phyloP scores from a whole-genome alignment of 768 basidiomycete genomes.

The Amanita rubescens region DNA sequence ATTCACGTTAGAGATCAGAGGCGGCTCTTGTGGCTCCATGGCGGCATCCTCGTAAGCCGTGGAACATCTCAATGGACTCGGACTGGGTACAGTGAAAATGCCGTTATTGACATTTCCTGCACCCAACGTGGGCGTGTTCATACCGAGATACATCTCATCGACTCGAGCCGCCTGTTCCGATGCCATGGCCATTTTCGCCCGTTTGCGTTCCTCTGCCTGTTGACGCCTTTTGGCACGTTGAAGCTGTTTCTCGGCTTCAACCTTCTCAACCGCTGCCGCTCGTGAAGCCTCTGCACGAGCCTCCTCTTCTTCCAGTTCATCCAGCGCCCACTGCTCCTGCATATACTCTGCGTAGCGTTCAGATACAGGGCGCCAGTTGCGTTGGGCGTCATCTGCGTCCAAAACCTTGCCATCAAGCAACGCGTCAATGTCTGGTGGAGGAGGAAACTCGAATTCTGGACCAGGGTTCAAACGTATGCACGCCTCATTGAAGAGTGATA shows the following conservation, averaged over 20 bases:
- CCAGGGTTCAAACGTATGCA: slow-evolving; percentile 83
- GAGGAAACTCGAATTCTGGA: slow-evolving; percentile 76
- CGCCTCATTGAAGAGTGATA: slow-evolving; percentile 89
- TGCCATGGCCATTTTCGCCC: slow-evolving; percentile 12
- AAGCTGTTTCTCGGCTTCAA: slow-evolving; percentile 42
- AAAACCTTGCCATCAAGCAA: slow-evolving; percentile 34
- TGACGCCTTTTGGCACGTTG: slow-evolving; percentile 42
- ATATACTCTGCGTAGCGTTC: slow-evolving; percentile 86
- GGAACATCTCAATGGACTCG: slow-evolving; percentile 37
- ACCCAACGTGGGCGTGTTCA: neutral
- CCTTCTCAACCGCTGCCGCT: slow-evolving; percentile 30
- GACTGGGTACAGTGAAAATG: slow-evolving; percentile 26
- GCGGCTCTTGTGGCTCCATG: neutral
- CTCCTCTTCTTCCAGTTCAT: slow-evolving; percentile 70
- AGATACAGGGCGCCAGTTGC: slow-evolving; percentile 70
- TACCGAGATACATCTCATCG: slow-evolving; percentile 5
- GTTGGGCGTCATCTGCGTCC: slow-evolving; percentile 23
- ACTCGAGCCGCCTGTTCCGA: neutral
- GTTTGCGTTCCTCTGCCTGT: slow-evolving; percentile 43
- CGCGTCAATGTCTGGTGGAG: slow-evolving; percentile 71
- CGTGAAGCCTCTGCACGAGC: slow-evolving; percentile 39
- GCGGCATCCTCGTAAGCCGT: slow-evolving; percentile 23
- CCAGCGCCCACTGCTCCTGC: slow-evolving; percentile 72
- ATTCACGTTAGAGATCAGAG: neutral
- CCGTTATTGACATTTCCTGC: slow-evolving; percentile 1